phyloP scores from a whole-genome alignment of 1,284 basidiomycete genomes.

The Fomitopsis betulina region DNA sequence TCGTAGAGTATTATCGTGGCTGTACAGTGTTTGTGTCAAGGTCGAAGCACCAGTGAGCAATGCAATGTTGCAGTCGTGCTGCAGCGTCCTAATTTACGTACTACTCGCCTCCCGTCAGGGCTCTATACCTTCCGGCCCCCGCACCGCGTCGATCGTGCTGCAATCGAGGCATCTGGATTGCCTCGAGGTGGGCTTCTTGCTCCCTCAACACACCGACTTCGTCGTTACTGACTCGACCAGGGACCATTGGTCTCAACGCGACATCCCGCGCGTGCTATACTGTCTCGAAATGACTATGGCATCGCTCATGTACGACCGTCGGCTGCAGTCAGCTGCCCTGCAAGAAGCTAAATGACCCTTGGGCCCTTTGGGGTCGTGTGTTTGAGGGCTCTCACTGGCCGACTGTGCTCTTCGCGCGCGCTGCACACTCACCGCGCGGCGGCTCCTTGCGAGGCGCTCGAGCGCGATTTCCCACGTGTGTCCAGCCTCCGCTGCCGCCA shows the following conservation, averaged over 20 bases:
- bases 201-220: not conserved
- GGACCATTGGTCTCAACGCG: not conserved
- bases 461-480: not conserved
- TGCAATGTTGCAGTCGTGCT: too few species aligned
- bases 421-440: not conserved
- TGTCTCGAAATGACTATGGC: not conserved
- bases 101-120: too few species aligned
- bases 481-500: not conserved
- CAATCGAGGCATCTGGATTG: not conserved
- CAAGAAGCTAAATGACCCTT: not conserved
- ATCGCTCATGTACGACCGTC: not conserved
- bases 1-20: too few species aligned
- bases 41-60: too few species aligned
- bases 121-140: too few species aligned
- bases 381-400: not conserved
- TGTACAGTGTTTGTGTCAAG: too few species aligned
- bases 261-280: not conserved
- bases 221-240: not conserved
- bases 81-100: too few species aligned
- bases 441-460: slow-evolving; percentile 1
- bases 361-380: not conserved
- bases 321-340: not conserved
- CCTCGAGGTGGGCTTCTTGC: not conserved
- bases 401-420: not conserved
- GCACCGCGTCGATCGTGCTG: too few species aligned